These are phyloP conservation scores for Tilletia horrida DNA, from an alignment of 1,284 basidiomycete species.

Conservation along the genomic window DNA sequence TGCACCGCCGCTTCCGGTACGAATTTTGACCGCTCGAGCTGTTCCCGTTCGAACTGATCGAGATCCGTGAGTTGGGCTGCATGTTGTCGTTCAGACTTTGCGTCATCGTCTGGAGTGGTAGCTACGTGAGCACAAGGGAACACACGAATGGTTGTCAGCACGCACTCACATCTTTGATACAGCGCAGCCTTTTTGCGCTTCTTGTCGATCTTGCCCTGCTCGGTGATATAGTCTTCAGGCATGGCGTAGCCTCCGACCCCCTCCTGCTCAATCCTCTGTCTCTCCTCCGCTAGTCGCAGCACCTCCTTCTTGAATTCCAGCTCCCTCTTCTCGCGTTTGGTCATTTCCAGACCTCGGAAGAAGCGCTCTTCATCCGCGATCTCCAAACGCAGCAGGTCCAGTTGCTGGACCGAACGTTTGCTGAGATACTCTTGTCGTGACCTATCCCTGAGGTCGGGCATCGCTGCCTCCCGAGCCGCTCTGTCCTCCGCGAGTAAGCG, in stretches of 20 bases:
- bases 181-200: slow-evolving; percentile 92
- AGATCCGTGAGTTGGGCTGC: slow-evolving; percentile 89
- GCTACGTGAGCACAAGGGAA: not conserved
- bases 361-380: slow-evolving; percentile 57
- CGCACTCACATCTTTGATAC: slow-evolving; percentile 86
- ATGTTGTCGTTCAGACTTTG: slow-evolving; percentile 62
- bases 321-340: slow-evolving; percentile 75
- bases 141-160: not conserved
- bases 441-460: slow-evolving; percentile 45
- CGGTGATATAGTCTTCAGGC: slow-evolving; percentile 81
- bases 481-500: slow-evolving; percentile 63
- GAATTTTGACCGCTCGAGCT: slow-evolving; percentile 71
- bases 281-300: slow-evolving; percentile 84
- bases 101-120: slow-evolving; percentile 62
- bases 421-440: slow-evolving; percentile 83
- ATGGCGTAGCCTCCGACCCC: slow-evolving; percentile 40
- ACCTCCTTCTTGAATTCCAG: slow-evolving; percentile 90
- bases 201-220: slow-evolving; percentile 96
- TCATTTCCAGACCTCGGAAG: slow-evolving; percentile 59
- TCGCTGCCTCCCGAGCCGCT: slow-evolving; percentile 37
- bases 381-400: slow-evolving; percentile 87
- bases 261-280: slow-evolving; percentile 82
- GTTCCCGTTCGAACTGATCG: slow-evolving; percentile 82
- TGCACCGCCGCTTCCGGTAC: slow-evolving; percentile 31
- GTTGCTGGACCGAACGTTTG: slow-evolving; percentile 91